These are phyloP conservation scores for Hortaea werneckii DNA, from an alignment of 2,329 filamentous ascomycete genomes.

Conservation along the genomic window DNA sequence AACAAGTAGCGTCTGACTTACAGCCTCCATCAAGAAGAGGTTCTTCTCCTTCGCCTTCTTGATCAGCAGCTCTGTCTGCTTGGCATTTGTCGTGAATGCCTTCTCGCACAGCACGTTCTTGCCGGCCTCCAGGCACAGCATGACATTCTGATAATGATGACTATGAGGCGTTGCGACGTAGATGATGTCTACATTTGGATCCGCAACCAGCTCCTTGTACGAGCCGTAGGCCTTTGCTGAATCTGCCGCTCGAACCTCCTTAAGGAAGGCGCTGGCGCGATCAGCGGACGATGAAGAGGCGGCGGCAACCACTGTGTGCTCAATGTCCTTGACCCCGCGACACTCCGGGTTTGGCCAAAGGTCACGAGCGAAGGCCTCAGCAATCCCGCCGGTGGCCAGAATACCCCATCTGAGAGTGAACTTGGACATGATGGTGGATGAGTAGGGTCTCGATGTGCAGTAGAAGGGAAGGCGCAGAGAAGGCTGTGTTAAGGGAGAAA, in stretches of 20 bases:
- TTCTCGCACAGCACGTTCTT: slow-evolving; percentile 91
- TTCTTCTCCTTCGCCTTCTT: slow-evolving; percentile 63
- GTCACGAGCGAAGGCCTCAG: slow-evolving; percentile 56
- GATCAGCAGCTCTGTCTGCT: slow-evolving; percentile 62
- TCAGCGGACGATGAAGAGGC: slow-evolving; percentile 65
- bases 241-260: slow-evolving; percentile 56
- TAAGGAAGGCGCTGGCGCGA: slow-evolving; percentile 63
- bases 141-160: slow-evolving; percentile 84
- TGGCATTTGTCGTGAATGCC: slow-evolving; percentile 73
- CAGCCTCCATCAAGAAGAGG: slow-evolving; percentile 61
- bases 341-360: slow-evolving; percentile 62
- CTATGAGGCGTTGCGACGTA: slow-evolving; percentile 87
- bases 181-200: slow-evolving; percentile 71
- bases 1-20: slow-evolving; percentile 1
- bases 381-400: slow-evolving; percentile 40
- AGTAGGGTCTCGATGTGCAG: background rate
- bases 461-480: background rate
- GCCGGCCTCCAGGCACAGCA: slow-evolving; percentile 71
- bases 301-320: slow-evolving; percentile 68
- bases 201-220: slow-evolving; percentile 70
- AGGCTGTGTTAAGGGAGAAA: background rate
- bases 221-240: slow-evolving; percentile 65
- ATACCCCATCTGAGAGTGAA: slow-evolving; percentile 32
- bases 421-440: slow-evolving; percentile 19
- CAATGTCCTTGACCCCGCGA: slow-evolving; percentile 61